Evolutionary conservation across 768 basidiomycete genomes (phyloP).

Genomic region (Boletus eberwhitei): DNA sequence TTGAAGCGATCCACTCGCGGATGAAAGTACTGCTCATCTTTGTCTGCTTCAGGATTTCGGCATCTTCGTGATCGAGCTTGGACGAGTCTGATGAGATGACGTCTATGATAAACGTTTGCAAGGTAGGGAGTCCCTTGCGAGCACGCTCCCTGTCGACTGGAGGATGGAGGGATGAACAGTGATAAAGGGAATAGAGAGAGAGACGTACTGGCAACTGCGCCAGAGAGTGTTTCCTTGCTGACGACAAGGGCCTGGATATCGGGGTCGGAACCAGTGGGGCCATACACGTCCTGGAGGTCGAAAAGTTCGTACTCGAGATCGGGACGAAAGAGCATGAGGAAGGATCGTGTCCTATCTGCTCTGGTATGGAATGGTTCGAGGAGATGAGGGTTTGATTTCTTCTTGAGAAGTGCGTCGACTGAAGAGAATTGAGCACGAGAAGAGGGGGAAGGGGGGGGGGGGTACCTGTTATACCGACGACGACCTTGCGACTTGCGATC

Average conservation of each 20-base stretch:
- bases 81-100: constrained; percentile 74
- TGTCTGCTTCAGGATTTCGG: constrained; percentile 62
- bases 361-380: constrained; percentile 62
- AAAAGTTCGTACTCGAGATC: constrained; percentile 64
- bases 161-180: background rate
- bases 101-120: constrained; percentile 78
- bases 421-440: constrained; percentile 13
- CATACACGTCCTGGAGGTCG: constrained; percentile 80
- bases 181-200: constrained; percentile 5
- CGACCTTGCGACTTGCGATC: constrained; percentile 74
- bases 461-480: constrained; percentile 84
- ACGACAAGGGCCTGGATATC: constrained; percentile 92
- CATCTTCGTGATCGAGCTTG: constrained; percentile 62
- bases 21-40: constrained; percentile 97
- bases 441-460: constrained; percentile 14
- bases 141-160: constrained; percentile 63
- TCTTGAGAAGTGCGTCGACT: constrained; percentile 70
- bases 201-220: constrained; percentile 64
- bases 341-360: constrained; percentile 54
- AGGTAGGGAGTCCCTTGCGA: constrained; percentile 52
- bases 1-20: constrained; percentile 74
- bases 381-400: constrained; percentile 67
- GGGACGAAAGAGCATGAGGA: constrained; percentile 70
- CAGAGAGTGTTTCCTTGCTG: constrained; percentile 80
- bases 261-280: constrained; percentile 85